Percentiles rank a stretch among this genome's conserved stretches.
Evolutionary conservation across 257 asterid genomes (phyloP).

Genomic region (Solanum chmielewskii): DNA sequence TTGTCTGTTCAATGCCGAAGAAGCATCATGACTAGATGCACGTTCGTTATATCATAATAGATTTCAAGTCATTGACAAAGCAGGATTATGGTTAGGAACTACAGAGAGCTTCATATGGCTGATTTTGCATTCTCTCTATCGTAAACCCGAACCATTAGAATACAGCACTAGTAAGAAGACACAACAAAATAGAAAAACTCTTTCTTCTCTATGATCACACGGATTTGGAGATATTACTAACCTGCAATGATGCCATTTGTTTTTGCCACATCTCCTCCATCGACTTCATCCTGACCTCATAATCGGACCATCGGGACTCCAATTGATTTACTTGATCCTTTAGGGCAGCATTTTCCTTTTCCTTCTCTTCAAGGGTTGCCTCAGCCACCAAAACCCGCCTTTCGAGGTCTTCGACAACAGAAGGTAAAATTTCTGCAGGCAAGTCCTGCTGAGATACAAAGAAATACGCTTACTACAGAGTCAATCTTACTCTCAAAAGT

Average conservation of each 20-base stretch:
- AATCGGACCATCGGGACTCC: slow-evolving; percentile 43
- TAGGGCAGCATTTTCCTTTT: slow-evolving; percentile 44
- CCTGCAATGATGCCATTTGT: slow-evolving; percentile 55
- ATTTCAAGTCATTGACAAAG: neutral
- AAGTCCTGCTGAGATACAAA: slow-evolving; percentile 38
- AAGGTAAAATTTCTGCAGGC: slow-evolving; percentile 34
- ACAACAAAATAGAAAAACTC: neutral
- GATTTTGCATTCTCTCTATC: neutral
- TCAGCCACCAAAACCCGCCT: slow-evolving; percentile 33
- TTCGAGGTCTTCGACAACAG: slow-evolving; percentile 51
- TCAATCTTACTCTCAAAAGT: neutral
- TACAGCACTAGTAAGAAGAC: neutral
- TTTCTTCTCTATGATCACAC: neutral
- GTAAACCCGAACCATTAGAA: neutral
- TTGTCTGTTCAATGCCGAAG: neutral
- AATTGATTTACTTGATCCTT: slow-evolving; percentile 38
- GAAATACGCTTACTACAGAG: slow-evolving; percentile 2
- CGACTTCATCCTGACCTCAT: slow-evolving; percentile 50
- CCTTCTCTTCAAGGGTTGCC: slow-evolving; percentile 30
- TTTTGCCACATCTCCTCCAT: slow-evolving; percentile 56
- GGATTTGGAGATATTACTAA: slow-evolving; percentile 11
- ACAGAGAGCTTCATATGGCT: neutral
- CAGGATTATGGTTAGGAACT: neutral
- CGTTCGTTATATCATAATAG: neutral
- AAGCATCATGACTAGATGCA: neutral